phyloP scores from a whole-genome alignment of 345 rosid species.

The Salix koriyanagi region DNA sequence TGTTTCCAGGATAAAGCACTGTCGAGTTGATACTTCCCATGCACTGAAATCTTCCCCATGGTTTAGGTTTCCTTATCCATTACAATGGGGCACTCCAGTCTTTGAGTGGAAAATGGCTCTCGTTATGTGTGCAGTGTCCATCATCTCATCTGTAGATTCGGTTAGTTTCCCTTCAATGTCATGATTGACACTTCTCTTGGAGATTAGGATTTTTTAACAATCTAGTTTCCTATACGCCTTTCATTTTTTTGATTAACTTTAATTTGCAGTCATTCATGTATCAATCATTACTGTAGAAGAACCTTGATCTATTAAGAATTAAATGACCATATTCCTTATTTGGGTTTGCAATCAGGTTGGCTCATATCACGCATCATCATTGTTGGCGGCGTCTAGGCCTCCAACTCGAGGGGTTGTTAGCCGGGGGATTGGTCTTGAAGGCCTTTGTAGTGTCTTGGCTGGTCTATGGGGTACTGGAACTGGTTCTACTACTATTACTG shows the following conservation, averaged over 20 bases:
- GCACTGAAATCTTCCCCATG: conserved; percentile 83
- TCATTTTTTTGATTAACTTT: background rate
- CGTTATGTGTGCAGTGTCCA: conserved; percentile 81
- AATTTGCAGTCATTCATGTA: background rate
- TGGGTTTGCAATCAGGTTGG: conserved; percentile 60
- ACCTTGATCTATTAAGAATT: background rate
- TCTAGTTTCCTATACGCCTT: background rate
- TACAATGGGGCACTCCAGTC: conserved; percentile 97
- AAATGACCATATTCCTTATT: conserved; percentile 4
- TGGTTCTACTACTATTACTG: conserved; percentile 89
- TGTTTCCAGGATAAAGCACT: conserved; percentile 70
- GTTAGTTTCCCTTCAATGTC: conserved; percentile 40
- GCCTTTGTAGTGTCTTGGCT: conserved; percentile 80
- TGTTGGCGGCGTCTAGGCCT: conserved; percentile 86
- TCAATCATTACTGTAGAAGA: background rate
- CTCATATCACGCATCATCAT: conserved; percentile 87
- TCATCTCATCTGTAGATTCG: conserved; percentile 87
- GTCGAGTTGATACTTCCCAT: conserved; percentile 83
- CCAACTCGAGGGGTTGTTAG: conserved; percentile 90
- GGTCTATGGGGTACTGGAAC: conserved; percentile 99
- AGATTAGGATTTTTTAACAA: background rate
- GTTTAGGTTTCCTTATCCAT: conserved; percentile 96
- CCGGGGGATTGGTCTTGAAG: conserved; percentile 96
- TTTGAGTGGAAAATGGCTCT: conserved; percentile 87
- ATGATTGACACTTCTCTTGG: background rate